phyloP scores from a whole-genome alignment of 148 eudicot genomes.

The Dysphania ambrosioides region DNA sequence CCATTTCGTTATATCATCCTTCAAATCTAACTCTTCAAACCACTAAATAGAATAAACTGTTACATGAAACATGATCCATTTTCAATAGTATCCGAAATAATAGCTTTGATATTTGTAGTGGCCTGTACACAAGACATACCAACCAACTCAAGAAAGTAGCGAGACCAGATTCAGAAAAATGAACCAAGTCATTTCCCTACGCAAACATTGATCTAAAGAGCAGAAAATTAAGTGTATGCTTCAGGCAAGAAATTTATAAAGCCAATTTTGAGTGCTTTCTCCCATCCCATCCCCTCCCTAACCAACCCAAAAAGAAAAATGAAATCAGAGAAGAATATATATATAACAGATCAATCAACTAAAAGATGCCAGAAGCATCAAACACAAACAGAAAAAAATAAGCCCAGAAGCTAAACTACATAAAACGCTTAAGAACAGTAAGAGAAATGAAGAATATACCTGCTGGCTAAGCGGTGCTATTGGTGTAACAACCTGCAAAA shows the following conservation, averaged over 20 bases:
- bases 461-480: conserved; percentile 96
- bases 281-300: not conserved
- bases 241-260: not conserved
- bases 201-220: not conserved
- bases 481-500: conserved; percentile 87
- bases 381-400: not conserved
- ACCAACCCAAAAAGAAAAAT: not conserved
- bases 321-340: too few species aligned
- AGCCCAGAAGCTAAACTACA: not conserved
- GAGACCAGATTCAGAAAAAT: not conserved
- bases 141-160: not conserved
- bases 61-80: not conserved
- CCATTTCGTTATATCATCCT: too few species aligned
- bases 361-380: not conserved
- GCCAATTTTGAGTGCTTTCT: not conserved
- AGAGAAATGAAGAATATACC: conserved; percentile 40
- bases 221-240: not conserved
- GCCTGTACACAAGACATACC: not conserved
- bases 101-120: not conserved
- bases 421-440: not conserved
- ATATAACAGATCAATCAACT: not conserved
- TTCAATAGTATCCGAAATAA: not conserved
- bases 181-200: not conserved
- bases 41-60: not conserved
- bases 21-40: not conserved